Conservation (phyloP, 352 stramenopile genomes). For the Globisporangium mamillatum region DNA sequence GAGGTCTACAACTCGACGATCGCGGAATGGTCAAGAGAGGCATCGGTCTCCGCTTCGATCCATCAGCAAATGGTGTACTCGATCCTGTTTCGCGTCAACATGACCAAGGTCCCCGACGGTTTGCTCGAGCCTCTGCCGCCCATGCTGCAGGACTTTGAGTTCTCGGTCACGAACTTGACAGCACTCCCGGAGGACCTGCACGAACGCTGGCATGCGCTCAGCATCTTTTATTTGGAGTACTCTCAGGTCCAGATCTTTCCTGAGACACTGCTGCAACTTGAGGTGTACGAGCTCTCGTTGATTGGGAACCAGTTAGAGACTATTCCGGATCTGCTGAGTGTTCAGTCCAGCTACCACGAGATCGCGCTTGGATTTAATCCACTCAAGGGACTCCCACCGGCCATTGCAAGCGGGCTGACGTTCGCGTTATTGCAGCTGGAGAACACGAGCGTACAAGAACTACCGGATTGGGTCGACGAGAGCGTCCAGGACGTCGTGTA, state of each 20-base stretch:
- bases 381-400: constrained; percentile 13
- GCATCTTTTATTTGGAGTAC: constrained; percentile 26
- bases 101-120: constrained; percentile 24
- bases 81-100: constrained; percentile 29
- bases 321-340: constrained; percentile 8
- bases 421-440: constrained; percentile 23
- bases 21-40: constrained; percentile 19
- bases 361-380: constrained; percentile 26
- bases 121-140: constrained; percentile 19
- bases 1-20: constrained; percentile 38
- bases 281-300: constrained; percentile 15
- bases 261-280: constrained; percentile 4
- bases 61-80: constrained; percentile 26
- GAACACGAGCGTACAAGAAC: constrained; percentile 13
- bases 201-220: constrained; percentile 18
- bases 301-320: constrained; percentile 14
- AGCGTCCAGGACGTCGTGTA: constrained; percentile 6
- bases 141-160: constrained; percentile 27
- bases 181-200: constrained; percentile 18
- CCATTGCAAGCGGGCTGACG: constrained; percentile 1
- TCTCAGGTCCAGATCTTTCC: constrained; percentile 9
- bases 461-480: constrained; percentile 19
- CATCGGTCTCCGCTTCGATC: constrained; percentile 13
- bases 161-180: constrained; percentile 26
- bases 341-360: constrained; percentile 18